Evolutionary conservation across 2,329 filamentous ascomycete species (phyloP).

Genomic region (Arthrobotrys entomopaga): DNA sequence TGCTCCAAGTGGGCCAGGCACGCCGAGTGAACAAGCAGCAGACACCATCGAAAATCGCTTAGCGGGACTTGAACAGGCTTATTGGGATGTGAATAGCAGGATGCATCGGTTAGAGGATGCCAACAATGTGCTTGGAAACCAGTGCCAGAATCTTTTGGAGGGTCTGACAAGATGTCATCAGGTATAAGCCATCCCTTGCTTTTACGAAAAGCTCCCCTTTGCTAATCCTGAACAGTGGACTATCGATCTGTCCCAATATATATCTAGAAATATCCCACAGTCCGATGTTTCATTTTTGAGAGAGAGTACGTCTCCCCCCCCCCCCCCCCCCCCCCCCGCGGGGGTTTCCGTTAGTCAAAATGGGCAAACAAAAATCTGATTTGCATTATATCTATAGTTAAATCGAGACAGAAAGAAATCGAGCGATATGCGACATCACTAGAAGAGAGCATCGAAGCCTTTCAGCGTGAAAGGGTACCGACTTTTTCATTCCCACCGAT

Average conservation of each 20-base stretch:
- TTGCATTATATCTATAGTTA: slow-evolving; percentile 61
- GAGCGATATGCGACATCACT: slow-evolving; percentile 69
- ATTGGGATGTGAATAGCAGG: slow-evolving; percentile 81
- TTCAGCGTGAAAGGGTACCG: slow-evolving; percentile 71
- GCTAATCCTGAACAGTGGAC: slow-evolving; percentile 55
- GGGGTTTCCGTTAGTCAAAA: too few species aligned
- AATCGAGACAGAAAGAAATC: slow-evolving; percentile 72
- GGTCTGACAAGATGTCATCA: slow-evolving; percentile 78
- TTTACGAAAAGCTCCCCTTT: slow-evolving; percentile 30
- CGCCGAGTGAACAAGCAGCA: slow-evolving; percentile 75
- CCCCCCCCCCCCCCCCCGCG: slow-evolving; percentile 6
- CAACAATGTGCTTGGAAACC: slow-evolving; percentile 79
- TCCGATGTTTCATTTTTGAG: slow-evolving; percentile 80
- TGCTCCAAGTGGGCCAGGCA: slow-evolving; percentile 81
- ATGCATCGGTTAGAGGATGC: slow-evolving; percentile 85
- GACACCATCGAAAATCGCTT: slow-evolving; percentile 82
- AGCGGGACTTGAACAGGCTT: slow-evolving; percentile 78
- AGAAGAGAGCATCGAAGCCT: slow-evolving; percentile 73
- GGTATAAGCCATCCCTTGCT: slow-evolving; percentile 63
- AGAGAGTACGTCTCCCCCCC: slow-evolving; percentile 73
- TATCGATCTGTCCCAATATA: slow-evolving; percentile 72
- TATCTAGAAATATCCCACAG: slow-evolving; percentile 79
- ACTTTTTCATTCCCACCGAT: slow-evolving; percentile 72
- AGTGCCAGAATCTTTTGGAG: slow-evolving; percentile 83
- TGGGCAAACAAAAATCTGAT: too few species aligned